phyloP scores from a whole-genome alignment of 371 early-diverging fungal genomes.

The Mucor indicus region DNA sequence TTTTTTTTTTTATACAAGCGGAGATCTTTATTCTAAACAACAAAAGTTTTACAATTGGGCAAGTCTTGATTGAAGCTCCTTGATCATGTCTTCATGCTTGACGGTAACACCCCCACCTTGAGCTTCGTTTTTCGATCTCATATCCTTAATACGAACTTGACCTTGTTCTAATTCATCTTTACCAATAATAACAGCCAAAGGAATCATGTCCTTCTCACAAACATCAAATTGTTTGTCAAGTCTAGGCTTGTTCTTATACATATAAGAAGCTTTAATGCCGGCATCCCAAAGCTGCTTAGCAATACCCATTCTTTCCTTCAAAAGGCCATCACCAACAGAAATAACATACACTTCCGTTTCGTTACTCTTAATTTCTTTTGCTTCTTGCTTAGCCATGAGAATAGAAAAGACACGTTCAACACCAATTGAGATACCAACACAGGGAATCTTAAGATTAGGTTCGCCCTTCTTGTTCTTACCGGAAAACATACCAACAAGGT shows the following conservation, averaged over 20 bases:
- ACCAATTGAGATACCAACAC: constrained; percentile 98
- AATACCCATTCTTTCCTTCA: constrained; percentile 91
- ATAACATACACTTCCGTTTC: constrained; percentile 90
- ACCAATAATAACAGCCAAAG: constrained; percentile 87
- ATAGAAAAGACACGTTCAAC: constrained; percentile 97
- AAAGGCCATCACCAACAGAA: constrained; percentile 80
- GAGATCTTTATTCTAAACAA: too few species aligned
- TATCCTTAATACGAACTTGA: constrained; percentile 84
- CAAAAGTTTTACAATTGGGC: constrained; percentile 14
- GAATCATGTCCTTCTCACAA: constrained; percentile 87
- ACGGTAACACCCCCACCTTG: constrained; percentile 64
- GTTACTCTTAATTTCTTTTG: constrained; percentile 72
- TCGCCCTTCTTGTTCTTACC: constrained; percentile 65
- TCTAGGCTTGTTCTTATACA: constrained; percentile 91
- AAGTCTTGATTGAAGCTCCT: constrained; percentile 52
- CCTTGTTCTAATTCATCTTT: constrained; percentile 78
- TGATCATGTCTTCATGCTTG: constrained; percentile 61
- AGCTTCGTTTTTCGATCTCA: constrained; percentile 62
- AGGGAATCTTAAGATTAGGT: constrained; percentile 82
- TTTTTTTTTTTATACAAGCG: background rate
- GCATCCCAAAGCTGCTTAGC: constrained; percentile 87
- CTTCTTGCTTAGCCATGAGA: constrained; percentile 61
- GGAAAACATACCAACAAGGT: constrained; percentile 94
- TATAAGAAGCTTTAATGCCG: constrained; percentile 76
- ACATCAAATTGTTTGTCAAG: constrained; percentile 75